Conservation (phyloP, 2,329 filamentous ascomycete genomes). For the Lachnellula arida region DNA sequence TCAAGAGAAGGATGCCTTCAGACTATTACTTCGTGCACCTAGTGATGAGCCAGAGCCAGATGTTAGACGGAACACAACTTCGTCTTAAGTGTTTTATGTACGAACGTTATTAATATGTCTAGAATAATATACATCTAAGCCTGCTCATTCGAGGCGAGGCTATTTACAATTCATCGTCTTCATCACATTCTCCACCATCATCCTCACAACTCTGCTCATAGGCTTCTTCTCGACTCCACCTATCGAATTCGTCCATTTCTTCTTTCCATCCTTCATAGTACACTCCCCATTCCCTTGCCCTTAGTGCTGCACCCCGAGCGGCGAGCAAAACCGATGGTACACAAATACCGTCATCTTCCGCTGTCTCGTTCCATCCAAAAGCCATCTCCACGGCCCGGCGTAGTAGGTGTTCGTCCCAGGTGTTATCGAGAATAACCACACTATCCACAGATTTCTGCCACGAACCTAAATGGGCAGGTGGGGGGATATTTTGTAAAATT, state of each 20-base stretch:
- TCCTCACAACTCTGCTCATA: constrained; percentile 42
- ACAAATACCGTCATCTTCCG: neutral
- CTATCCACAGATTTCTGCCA: constrained; percentile 1
- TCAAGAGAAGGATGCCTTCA: no score
- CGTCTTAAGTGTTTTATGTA: no score
- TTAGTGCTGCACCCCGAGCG: constrained; percentile 10
- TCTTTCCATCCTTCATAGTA: constrained; percentile 1
- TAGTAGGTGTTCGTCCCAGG: neutral
- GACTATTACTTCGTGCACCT: no score
- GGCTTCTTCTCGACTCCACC: constrained; percentile 24
- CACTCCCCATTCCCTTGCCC: constrained; percentile 5
- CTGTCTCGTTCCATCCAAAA: neutral
- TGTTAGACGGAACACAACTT: no score
- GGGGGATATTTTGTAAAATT: neutral
- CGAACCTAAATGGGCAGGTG: neutral
- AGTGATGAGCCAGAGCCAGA: no score
- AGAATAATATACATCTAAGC: no score
- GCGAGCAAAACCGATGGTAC: constrained; percentile 1
- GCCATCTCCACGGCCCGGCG: constrained; percentile 1
- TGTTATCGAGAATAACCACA: constrained; percentile 7
- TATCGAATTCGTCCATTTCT: neutral
- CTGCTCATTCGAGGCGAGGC: no score
- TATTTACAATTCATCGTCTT: neutral
- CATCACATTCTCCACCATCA: neutral
- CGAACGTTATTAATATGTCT: no score